phyloP scores from a whole-genome alignment of 345 rosid genomes.

The Pelargonium nanum region DNA sequence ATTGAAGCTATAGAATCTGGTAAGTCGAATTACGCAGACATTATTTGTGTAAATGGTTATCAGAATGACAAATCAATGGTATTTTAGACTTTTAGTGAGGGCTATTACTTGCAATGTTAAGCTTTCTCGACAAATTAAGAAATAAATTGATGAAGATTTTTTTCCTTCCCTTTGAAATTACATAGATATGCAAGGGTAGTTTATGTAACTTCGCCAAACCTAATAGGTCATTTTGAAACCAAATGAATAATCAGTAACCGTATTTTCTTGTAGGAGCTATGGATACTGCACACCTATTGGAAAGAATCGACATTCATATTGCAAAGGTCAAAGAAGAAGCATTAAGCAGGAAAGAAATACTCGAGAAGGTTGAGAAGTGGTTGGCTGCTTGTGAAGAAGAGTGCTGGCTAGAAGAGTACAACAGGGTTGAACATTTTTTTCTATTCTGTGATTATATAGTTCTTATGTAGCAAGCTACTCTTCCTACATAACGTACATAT shows the following conservation, averaged over 20 bases:
- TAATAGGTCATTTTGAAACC: neutral
- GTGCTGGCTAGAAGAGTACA: constrained; percentile 74
- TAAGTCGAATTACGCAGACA: constrained; percentile 11
- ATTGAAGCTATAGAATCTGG: constrained; percentile 47
- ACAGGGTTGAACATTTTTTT: constrained; percentile 29
- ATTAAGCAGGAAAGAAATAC: constrained; percentile 55
- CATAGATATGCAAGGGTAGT: neutral
- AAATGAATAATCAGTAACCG: neutral
- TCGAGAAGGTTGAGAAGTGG: constrained; percentile 74
- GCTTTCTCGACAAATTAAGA: neutral
- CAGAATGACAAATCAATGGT: neutral
- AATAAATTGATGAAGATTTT: too few relatives aligned
- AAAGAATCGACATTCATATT: constrained; percentile 50
- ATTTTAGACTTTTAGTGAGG: neutral
- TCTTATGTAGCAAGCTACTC: neutral
- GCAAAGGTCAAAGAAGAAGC: constrained; percentile 57
- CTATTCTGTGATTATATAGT: neutral
- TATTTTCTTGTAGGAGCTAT: constrained; percentile 29
- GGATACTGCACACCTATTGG: constrained; percentile 40
- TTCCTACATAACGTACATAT: constrained; percentile 8
- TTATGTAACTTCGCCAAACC: neutral
- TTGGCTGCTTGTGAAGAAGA: constrained; percentile 62
- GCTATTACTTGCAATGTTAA: neutral
- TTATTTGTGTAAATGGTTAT: too few relatives aligned
- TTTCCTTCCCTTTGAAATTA: neutral